Percentiles rank a stretch among this genome's conserved stretches.
phyloP scores from a whole-genome alignment of 805 yeast genomes.

The Cyberlindnera sargentensis region DNA sequence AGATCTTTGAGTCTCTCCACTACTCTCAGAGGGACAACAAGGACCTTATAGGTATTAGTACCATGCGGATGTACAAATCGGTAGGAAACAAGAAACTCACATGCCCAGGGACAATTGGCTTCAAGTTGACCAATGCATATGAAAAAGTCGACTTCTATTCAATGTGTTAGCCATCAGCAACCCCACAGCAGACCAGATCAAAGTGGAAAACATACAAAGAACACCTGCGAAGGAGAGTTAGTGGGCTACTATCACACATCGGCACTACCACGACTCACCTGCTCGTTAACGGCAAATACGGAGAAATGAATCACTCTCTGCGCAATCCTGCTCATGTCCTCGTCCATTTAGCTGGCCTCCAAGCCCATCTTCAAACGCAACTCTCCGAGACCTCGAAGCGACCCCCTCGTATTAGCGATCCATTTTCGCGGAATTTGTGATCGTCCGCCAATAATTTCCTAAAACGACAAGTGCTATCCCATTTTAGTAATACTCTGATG shows the following conservation, averaged over 20 bases:
- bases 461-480: no score
- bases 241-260: not conserved
- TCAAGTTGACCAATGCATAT: slow-evolving; percentile 83
- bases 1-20: slow-evolving; percentile 66
- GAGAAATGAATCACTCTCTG: slow-evolving; percentile 35
- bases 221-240: slow-evolving; percentile 7
- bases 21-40: slow-evolving; percentile 75
- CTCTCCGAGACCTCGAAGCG: no score
- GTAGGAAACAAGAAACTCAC: slow-evolving; percentile 22
- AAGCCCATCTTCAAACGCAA: no score
- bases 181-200: no score
- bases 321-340: slow-evolving; percentile 2
- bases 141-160: slow-evolving; percentile 49
- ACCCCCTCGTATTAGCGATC: no score
- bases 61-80: slow-evolving; percentile 6
- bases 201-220: slow-evolving; percentile 11
- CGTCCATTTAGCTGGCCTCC: no score
- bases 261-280: slow-evolving; percentile 29
- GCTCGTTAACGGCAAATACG: slow-evolving; percentile 47
- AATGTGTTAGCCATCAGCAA: no score
- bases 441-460: no score
- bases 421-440: no score
- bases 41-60: slow-evolving; percentile 24
- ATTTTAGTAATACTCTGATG: no score
- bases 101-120: slow-evolving; percentile 93